Base-by-base conservation (phyloP, 768 basidiomycete species). In the Saitozyma sp. region DNA sequence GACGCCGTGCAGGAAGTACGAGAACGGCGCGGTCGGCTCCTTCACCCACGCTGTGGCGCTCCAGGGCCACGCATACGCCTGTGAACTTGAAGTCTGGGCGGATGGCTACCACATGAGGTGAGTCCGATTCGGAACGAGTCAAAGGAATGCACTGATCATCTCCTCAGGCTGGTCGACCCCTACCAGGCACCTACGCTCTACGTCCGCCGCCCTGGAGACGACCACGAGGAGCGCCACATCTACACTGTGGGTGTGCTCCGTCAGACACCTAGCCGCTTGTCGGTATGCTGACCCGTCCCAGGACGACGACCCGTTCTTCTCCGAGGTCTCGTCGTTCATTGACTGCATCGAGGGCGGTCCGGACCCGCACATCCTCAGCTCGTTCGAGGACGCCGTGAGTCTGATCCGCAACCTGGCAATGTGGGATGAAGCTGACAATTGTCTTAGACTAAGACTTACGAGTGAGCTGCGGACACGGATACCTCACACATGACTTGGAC, bases 21-120 rank as follows among this genome's bases (percentile, higher is more conserved):
- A 90, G 64, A 91, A 85, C 60, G 95, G 95, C 11, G 95, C 93
- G 42, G 90, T 97, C 40, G 95, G 96, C 20, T 89, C 86, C 62
- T 89, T 99, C 80, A 90, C 86, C 3, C 95, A 99, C 73, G 84
- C 91, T 49, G 89, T 90, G 59, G 89, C 90, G 20, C 86, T 99
- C 46, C 95, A 99, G 77, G 95, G 93, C 55, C 86, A 83, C 68
- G 86, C 93, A 76, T 98, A 97, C 81, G 91, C 91, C 73, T 96
- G 92, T 77, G 93, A 95, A 82, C 83, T 97, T 48, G 93, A 95
- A 77, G 87, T 95, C 48, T 91, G 88, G 80, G 91, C 91, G 49
- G 95, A 98, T 77, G 95, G 95, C 8, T 96, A 92, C 82, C 86
- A 75, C 65, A 75, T 78, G 64, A 63, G 66, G 51, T 56, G 45